Evolutionary conservation across 2,329 filamentous ascomycete species (phyloP).

Genomic region (Aspergillus sergii): DNA sequence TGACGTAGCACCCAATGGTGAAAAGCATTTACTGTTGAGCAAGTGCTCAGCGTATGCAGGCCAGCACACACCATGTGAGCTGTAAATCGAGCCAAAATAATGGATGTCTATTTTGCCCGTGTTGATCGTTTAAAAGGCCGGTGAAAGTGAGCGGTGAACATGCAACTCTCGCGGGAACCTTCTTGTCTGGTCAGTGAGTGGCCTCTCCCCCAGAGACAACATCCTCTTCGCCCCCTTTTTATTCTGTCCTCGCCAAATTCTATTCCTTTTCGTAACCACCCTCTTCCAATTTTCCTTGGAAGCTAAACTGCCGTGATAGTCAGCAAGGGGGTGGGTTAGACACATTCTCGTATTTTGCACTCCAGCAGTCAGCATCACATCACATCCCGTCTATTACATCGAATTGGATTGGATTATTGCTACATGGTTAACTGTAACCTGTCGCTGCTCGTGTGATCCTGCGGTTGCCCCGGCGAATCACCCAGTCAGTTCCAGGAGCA

Average conservation of each 20-base stretch:
- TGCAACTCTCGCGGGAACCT: not conserved
- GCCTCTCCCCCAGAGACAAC: not conserved
- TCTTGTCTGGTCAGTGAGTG: not conserved
- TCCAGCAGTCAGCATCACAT: conserved; percentile 18
- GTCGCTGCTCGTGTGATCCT: conserved; percentile 24
- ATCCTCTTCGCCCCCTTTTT: not conserved
- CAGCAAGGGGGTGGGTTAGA: conserved; percentile 12
- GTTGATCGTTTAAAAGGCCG: conserved; percentile 18
- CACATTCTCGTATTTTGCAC: conserved; percentile 22
- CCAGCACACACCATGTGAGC: conserved; percentile 34
- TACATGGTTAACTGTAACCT: conserved; percentile 20
- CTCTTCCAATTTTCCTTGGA: not conserved
- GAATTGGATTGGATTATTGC: conserved; percentile 21
- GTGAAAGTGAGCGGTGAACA: conserved; percentile 22
- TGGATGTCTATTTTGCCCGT: conserved; percentile 28
- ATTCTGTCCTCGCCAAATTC: not conserved
- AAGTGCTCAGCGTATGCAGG: conserved; percentile 20
- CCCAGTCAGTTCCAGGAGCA: conserved; percentile 41
- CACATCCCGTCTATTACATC: conserved; percentile 18
- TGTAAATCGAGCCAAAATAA: conserved; percentile 20
- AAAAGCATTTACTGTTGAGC: conserved; percentile 10
- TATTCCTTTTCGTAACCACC: not conserved
- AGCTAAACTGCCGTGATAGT: conserved; percentile 2
- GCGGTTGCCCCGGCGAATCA: conserved; percentile 18
- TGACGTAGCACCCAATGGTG: conserved; percentile 22